Conservation (phyloP, 805 yeast genomes). For the Spathaspora boniae region DNA sequence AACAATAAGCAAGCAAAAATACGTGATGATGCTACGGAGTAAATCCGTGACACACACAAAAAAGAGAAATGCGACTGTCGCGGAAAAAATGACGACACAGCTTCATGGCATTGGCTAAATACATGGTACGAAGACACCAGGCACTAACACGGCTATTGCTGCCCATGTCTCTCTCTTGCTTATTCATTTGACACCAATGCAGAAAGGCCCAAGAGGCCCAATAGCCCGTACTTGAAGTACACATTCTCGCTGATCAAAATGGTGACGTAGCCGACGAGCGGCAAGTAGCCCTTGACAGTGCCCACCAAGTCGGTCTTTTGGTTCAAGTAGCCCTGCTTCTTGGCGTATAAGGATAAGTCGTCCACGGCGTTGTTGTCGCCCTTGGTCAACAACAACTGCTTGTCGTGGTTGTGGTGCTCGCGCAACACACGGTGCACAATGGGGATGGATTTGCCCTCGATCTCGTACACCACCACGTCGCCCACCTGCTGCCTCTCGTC, state of each 20-base stretch:
- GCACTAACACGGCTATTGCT: not conserved
- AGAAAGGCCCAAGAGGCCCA: conserved; percentile 71
- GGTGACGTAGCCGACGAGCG: conserved; percentile 86
- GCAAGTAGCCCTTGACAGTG: conserved; percentile 88
- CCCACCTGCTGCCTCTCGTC: conserved; percentile 68
- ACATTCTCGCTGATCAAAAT: conserved; percentile 86
- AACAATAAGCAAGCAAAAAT: too few species aligned
- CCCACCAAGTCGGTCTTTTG: conserved; percentile 80
- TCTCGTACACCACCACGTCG: conserved; percentile 90
- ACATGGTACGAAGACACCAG: too few species aligned
- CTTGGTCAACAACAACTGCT: conserved; percentile 81
- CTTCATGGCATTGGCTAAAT: too few species aligned
- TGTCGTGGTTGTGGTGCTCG: conserved; percentile 59
- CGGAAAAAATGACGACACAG: too few species aligned
- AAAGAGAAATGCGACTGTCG: too few species aligned
- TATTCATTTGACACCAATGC: conserved; percentile 48
- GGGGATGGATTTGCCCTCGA: conserved; percentile 78
- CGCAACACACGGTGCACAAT: conserved; percentile 93
- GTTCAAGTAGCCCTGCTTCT: conserved; percentile 70
- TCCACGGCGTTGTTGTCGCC: conserved; percentile 96
- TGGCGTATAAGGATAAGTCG: conserved; percentile 81
- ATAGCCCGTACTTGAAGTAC: conserved; percentile 72
- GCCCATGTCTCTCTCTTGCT: not conserved
- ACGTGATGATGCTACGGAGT: too few species aligned
- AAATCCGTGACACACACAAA: too few species aligned